Conservation (phyloP, 441 rosid genomes). For the Populus trichocarpa region DNA sequence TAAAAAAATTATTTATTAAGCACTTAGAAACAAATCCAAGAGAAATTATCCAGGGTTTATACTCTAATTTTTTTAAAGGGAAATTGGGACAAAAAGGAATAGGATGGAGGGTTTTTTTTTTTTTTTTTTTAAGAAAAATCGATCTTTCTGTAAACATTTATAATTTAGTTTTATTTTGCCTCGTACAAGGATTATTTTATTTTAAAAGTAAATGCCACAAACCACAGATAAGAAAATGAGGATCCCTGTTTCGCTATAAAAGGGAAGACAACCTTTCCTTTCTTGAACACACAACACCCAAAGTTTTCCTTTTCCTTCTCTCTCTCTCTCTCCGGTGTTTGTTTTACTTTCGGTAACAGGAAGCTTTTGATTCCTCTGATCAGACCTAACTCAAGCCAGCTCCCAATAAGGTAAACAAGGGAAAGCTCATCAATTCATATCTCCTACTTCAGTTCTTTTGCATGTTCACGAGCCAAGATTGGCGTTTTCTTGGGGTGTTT, state of each 20-base stretch:
- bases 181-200: too few species aligned
- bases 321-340: not conserved
- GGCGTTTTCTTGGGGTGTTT: slow-evolving; percentile 1
- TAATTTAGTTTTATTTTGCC: not conserved
- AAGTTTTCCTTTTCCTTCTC: not conserved
- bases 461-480: slow-evolving; percentile 16
- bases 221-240: not conserved
- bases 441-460: not conserved
- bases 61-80: too few species aligned
- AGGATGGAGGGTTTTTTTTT: not conserved
- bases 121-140: too few species aligned
- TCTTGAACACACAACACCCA: slow-evolving; percentile 23
- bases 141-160: not conserved
- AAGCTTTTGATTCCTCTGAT: slow-evolving; percentile 18
- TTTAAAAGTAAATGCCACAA: not conserved
- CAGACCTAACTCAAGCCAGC: not conserved
- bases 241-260: slow-evolving; percentile 38
- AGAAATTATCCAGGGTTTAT: not conserved
- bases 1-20: too few species aligned
- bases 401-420: slow-evolving; percentile 15
- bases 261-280: slow-evolving; percentile 36
- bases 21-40: not conserved
- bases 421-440: not conserved
- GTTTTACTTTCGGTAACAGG: too few species aligned
- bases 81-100: not conserved